These are phyloP conservation scores for Coemansia sp. DNA, from an alignment of 192 early-diverging fungal species.

Conservation along the genomic window DNA sequence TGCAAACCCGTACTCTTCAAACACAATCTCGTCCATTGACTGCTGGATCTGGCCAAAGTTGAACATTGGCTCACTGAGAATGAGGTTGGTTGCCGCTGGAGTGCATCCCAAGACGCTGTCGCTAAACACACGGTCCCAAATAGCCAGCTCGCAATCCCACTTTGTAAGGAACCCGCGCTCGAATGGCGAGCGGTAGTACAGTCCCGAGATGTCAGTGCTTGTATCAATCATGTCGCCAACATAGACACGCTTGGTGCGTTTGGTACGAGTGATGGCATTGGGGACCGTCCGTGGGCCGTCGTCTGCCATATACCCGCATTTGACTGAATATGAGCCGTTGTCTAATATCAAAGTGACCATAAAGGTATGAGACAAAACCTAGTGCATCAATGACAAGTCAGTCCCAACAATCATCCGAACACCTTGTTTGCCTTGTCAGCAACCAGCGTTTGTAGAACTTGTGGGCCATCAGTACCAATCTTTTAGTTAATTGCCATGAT, in stretches of 20 bases:
- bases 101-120: constrained; percentile 62
- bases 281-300: constrained; percentile 15
- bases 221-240: constrained; percentile 67
- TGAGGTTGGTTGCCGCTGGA: constrained; percentile 58
- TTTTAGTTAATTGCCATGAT: no score
- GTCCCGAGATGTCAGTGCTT: constrained; percentile 66
- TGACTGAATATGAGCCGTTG: constrained; percentile 69
- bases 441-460: neutral
- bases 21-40: constrained; percentile 76
- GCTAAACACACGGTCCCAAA: constrained; percentile 78
- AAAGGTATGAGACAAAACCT: no score
- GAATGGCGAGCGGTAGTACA: constrained; percentile 72
- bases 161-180: constrained; percentile 77
- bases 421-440: neutral
- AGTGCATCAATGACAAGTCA: no score
- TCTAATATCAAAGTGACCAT: constrained; percentile 61
- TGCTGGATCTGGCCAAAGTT: constrained; percentile 72
- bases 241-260: constrained; percentile 61
- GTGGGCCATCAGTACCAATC: neutral
- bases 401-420: neutral
- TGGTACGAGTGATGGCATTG: constrained; percentile 38
- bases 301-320: constrained; percentile 54
- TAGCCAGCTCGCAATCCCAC: constrained; percentile 73
- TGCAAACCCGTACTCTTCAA: constrained; percentile 79
- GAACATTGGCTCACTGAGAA: constrained; percentile 76